These are phyloP conservation scores for Hypomontagnella submonticulosa DNA, from an alignment of 495 filamentous ascomycete species.

Conservation along the genomic window DNA sequence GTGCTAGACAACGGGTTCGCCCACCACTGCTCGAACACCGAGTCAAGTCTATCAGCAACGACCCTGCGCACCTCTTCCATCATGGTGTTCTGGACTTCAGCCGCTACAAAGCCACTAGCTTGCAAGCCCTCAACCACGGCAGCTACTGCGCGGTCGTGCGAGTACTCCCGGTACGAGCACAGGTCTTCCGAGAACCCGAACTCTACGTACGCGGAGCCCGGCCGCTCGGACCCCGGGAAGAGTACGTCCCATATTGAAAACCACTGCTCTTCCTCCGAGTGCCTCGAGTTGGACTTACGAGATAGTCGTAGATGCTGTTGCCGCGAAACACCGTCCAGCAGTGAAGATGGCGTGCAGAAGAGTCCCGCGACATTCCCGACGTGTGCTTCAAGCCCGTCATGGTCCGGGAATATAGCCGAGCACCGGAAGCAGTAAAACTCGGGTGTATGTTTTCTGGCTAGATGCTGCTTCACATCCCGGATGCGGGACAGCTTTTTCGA, in stretches of 20 bases:
- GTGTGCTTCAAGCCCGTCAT: constrained; percentile 10
- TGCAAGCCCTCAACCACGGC: constrained; percentile 5
- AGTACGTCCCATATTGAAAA: constrained; percentile 41
- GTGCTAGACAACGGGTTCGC: neutral
- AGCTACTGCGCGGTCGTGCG: neutral
- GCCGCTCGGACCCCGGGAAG: constrained; percentile 27
- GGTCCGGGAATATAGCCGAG: constrained; percentile 17
- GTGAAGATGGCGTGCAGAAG: constrained; percentile 5
- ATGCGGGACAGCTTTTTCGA: constrained; percentile 24
- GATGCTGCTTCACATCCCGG: constrained; percentile 40
- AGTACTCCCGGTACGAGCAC: constrained; percentile 23
- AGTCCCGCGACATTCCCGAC: constrained; percentile 8
- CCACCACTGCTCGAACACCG: constrained; percentile 6
- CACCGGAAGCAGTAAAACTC: constrained; percentile 42
- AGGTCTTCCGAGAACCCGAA: constrained; percentile 33
- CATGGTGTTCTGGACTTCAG: neutral
- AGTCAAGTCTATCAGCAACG: constrained; percentile 4
- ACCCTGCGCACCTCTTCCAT: neutral
- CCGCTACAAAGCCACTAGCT: neutral
- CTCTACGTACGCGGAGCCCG: constrained; percentile 30
- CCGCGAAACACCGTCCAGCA: constrained; percentile 26
- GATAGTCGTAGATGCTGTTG: constrained; percentile 22
- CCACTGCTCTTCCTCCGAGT: constrained; percentile 31
- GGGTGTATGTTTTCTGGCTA: constrained; percentile 24
- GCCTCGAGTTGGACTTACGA: constrained; percentile 11